Evolutionary conservation across 2,329 filamentous ascomycete species (phyloP).

Genomic region (Daldinia eschscholtzii): DNA sequence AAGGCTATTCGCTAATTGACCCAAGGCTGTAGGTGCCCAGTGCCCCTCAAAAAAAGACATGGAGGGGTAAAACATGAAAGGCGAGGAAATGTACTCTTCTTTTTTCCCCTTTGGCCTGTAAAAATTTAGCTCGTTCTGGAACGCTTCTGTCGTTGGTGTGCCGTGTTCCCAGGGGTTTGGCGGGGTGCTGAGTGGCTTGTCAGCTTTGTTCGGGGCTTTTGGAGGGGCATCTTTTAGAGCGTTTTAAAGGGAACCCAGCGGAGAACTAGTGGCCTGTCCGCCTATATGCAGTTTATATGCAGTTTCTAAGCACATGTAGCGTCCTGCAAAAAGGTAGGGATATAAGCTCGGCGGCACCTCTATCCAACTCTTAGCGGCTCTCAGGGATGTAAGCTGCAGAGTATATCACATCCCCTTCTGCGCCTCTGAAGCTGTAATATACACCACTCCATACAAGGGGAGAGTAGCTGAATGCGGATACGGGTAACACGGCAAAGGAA

Average conservation of each 20-base stretch:
- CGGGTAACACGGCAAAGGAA: neutral
- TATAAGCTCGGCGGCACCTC: slow-evolving; percentile 30
- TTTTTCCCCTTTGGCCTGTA: neutral
- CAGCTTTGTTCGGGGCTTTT: slow-evolving; percentile 13
- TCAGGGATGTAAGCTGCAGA: slow-evolving; percentile 13
- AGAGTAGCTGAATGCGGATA: neutral
- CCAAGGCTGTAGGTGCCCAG: slow-evolving; percentile 31
- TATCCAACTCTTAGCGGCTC: slow-evolving; percentile 28
- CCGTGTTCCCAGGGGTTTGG: slow-evolving; percentile 18
- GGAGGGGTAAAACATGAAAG: slow-evolving; percentile 14
- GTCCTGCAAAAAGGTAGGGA: slow-evolving; percentile 39
- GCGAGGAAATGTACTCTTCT: slow-evolving; percentile 17
- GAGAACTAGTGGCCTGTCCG: slow-evolving; percentile 24
- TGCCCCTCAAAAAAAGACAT: slow-evolving; percentile 9
- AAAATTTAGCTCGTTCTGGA: slow-evolving; percentile 34
- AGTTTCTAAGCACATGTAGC: slow-evolving; percentile 17
- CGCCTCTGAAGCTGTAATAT: slow-evolving; percentile 16
- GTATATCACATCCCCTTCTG: slow-evolving; percentile 23
- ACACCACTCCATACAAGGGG: no score
- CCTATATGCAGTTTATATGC: slow-evolving; percentile 17
- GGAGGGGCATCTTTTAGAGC: slow-evolving; percentile 17
- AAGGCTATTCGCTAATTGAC: slow-evolving; percentile 36
- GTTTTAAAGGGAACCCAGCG: slow-evolving; percentile 27
- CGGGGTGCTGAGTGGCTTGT: slow-evolving; percentile 27
- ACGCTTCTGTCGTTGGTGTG: slow-evolving; percentile 38